Evolutionary conservation across 441 rosid genomes (phyloP).

Genomic region (Adansonia rubrostipa): DNA sequence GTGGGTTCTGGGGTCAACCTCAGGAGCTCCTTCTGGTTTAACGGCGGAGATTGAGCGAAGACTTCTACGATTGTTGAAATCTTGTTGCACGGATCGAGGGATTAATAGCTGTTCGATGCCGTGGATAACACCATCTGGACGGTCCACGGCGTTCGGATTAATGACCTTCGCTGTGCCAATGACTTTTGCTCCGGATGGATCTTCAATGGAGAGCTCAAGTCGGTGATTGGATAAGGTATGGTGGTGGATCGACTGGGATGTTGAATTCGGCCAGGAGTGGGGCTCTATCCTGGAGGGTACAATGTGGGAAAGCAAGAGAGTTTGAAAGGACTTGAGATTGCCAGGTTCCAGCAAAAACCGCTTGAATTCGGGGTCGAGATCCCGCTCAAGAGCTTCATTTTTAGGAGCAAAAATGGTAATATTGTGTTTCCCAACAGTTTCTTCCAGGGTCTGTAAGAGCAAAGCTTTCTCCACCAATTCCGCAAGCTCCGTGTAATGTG

Average conservation of each 20-base stretch:
- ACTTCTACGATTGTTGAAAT: slow-evolving; percentile 59
- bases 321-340: slow-evolving; percentile 58
- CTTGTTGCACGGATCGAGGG: slow-evolving; percentile 67
- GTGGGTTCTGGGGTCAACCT: slow-evolving; percentile 69
- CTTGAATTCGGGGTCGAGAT: slow-evolving; percentile 69
- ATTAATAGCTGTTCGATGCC: slow-evolving; percentile 61
- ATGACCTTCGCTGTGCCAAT: slow-evolving; percentile 47
- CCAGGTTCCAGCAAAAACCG: slow-evolving; percentile 70
- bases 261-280: slow-evolving; percentile 41
- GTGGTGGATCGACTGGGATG: slow-evolving; percentile 40
- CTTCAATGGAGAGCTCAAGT: slow-evolving; percentile 35
- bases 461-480: slow-evolving; percentile 74
- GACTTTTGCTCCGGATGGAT: slow-evolving; percentile 33
- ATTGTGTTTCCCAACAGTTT: slow-evolving; percentile 55
- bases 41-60: slow-evolving; percentile 62
- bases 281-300: slow-evolving; percentile 51
- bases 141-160: slow-evolving; percentile 54
- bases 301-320: slow-evolving; percentile 58
- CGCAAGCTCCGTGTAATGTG: slow-evolving; percentile 68
- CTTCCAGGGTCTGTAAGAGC: slow-evolving; percentile 58
- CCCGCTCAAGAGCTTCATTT: slow-evolving; percentile 64
- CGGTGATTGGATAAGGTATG: slow-evolving; percentile 39
- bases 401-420: slow-evolving; percentile 71
- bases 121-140: slow-evolving; percentile 71
- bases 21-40: slow-evolving; percentile 69